phyloP scores from a whole-genome alignment of 345 rosid genomes.

The Syzygium grande region DNA sequence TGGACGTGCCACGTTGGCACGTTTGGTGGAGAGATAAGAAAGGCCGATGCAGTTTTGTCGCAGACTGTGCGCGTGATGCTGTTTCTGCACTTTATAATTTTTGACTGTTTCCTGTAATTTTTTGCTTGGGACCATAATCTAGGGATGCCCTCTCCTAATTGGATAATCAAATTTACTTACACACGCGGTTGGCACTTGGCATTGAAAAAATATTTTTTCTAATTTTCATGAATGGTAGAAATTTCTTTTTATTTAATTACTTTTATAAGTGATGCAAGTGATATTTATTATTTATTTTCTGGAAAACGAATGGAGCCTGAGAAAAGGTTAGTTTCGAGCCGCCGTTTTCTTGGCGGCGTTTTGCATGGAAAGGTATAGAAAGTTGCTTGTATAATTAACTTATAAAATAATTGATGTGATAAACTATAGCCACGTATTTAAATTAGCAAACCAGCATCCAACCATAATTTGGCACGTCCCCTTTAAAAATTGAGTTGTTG shows the following conservation, averaged over 20 bases:
- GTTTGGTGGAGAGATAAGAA: background rate
- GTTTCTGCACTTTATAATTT: too few relatives aligned
- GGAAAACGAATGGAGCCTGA: too few relatives aligned
- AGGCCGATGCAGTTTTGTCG: background rate
- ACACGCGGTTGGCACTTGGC: background rate
- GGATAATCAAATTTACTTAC: background rate
- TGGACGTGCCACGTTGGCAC: background rate
- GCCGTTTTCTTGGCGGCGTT: too few relatives aligned
- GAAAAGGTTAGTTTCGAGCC: background rate
- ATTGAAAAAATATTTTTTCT: too few relatives aligned
- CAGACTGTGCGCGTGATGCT: too few relatives aligned
- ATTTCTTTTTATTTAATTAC: too few relatives aligned
- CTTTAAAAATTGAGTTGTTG: background rate
- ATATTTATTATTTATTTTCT: too few relatives aligned
- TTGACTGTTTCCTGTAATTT: too few relatives aligned
- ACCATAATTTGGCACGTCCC: background rate
- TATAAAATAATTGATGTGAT: background rate
- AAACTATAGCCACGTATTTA: background rate
- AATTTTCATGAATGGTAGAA: too few relatives aligned
- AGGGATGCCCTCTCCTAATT: background rate
- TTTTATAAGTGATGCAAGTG: too few relatives aligned
- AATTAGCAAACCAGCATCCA: too few relatives aligned
- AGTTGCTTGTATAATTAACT: background rate
- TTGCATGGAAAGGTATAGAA: background rate
- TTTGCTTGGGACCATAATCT: background rate